Evolutionary conservation across 2,329 filamentous ascomycete genomes (phyloP).

Genomic region (Tolypocladium sp.): DNA sequence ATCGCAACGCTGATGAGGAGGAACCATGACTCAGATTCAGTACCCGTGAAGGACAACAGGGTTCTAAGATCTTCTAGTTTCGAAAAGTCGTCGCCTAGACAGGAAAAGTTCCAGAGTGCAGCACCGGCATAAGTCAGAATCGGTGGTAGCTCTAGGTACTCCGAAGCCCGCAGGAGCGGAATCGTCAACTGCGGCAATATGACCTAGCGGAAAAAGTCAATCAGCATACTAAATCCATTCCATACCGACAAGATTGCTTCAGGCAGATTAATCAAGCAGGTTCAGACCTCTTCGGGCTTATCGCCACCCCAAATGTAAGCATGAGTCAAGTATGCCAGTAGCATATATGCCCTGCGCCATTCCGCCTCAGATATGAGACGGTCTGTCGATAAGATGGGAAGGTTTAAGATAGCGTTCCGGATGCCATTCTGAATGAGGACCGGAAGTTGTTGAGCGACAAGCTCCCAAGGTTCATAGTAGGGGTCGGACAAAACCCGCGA

Average conservation of each 20-base stretch:
- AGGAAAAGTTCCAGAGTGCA: conserved; percentile 83
- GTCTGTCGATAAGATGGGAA: too few species aligned
- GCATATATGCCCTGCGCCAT: conserved; percentile 72
- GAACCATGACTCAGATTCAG: conserved; percentile 90
- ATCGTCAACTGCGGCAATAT: conserved; percentile 69
- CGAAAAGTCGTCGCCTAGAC: conserved; percentile 43
- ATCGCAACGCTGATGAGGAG: conserved; percentile 84
- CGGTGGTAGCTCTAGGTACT: conserved; percentile 70
- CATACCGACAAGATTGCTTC: too few species aligned
- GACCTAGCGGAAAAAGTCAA: conserved; percentile 24
- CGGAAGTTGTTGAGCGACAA: too few species aligned
- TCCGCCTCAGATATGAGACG: conserved; percentile 46
- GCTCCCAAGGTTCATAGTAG: too few species aligned
- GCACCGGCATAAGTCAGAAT: conserved; percentile 82
- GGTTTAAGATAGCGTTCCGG: too few species aligned
- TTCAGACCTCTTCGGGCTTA: conserved; percentile 55
- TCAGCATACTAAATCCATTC: background rate
- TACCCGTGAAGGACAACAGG: conserved; percentile 79
- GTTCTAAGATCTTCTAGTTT: conserved; percentile 61
- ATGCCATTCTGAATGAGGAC: too few species aligned
- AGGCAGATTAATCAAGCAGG: too few species aligned
- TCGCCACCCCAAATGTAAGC: conserved; percentile 85
- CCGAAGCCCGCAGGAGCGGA: conserved; percentile 64
- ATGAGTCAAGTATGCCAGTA: conserved; percentile 73
- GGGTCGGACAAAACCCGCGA: too few species aligned